Conservation (phyloP, 2,329 filamentous ascomycete genomes). For the Lasiodiplodia citricola region DNA sequence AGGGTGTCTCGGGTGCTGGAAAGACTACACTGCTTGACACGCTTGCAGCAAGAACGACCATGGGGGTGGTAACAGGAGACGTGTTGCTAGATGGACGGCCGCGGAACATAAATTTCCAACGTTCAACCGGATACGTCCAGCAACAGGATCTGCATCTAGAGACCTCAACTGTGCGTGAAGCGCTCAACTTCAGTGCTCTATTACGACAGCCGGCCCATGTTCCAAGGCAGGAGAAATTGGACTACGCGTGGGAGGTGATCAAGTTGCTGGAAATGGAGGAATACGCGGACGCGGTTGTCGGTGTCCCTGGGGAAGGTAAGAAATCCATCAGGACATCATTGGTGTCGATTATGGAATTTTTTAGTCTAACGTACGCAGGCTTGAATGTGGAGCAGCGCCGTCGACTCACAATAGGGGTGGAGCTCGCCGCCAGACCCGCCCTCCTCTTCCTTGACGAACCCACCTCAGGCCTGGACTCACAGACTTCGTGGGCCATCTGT, state of each 20-base stretch:
- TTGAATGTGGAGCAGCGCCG: conserved; percentile 69
- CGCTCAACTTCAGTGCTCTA: conserved; percentile 82
- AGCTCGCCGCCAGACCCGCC: conserved; percentile 88
- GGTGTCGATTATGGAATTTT: not conserved
- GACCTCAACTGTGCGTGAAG: conserved; percentile 86
- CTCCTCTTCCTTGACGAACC: conserved; percentile 94
- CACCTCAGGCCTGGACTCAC: conserved; percentile 89
- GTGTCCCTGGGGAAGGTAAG: conserved; percentile 81
- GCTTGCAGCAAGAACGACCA: conserved; percentile 81
- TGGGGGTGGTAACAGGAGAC: conserved; percentile 86
- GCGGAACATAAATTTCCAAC: conserved; percentile 82
- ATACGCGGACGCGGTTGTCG: conserved; percentile 88
- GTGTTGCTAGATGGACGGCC: conserved; percentile 81
- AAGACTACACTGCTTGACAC: conserved; percentile 91
- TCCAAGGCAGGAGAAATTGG: conserved; percentile 77
- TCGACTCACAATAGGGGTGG: conserved; percentile 92
- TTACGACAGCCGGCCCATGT: conserved; percentile 81
- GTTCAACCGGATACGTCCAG: conserved; percentile 90
- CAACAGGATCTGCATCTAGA: conserved; percentile 89
- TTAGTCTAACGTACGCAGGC: not conserved
- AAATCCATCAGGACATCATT: not conserved
- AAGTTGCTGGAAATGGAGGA: conserved; percentile 88
- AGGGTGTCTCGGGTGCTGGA: conserved; percentile 92
- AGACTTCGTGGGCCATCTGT: conserved; percentile 91
- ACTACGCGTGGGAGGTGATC: conserved; percentile 89